Percentiles rank a stretch among this genome's conserved stretches.
These are phyloP conservation scores for Fusarium mundagurra DNA, from an alignment of 2,329 filamentous ascomycete genomes.

Conservation along the genomic window DNA sequence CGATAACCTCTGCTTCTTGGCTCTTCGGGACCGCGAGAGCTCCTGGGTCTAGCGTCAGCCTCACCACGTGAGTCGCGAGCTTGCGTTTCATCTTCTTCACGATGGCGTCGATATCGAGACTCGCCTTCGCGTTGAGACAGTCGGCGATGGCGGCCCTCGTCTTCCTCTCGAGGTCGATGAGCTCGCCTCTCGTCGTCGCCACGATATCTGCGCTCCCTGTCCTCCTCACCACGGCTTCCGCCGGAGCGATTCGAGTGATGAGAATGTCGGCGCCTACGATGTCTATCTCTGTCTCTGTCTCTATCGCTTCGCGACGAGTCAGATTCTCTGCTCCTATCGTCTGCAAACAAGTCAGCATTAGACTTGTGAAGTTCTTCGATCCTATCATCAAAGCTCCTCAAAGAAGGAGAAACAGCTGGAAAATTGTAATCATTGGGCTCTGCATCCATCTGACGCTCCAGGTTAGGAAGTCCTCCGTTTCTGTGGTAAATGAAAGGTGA, in stretches of 20 bases:
- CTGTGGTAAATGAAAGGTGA: constrained; percentile 34
- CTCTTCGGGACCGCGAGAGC: constrained; percentile 28
- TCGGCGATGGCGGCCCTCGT: constrained; percentile 42
- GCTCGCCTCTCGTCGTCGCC: constrained; percentile 40
- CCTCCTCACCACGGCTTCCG: constrained; percentile 47
- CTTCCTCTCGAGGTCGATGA: constrained; percentile 29
- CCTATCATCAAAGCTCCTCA: constrained; percentile 49
- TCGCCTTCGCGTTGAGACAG: constrained; percentile 35
- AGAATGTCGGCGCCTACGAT: constrained; percentile 54
- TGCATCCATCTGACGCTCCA: constrained; percentile 41
- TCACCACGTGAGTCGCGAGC: constrained; percentile 28
- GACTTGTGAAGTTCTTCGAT: constrained; percentile 55
- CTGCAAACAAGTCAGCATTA: constrained; percentile 67
- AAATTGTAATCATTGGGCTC: constrained; percentile 44
- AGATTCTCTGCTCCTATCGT: constrained; percentile 56
- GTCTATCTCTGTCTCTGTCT: constrained; percentile 53
- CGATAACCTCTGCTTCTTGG: constrained; percentile 21
- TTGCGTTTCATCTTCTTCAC: constrained; percentile 30
- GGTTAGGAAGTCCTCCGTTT: constrained; percentile 41
- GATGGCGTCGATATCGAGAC: constrained; percentile 27
- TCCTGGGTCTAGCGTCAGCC: constrained; percentile 21
- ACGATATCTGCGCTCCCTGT: constrained; percentile 39
- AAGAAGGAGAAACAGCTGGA: constrained; percentile 47
- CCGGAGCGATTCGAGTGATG: constrained; percentile 49
- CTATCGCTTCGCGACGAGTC: constrained; percentile 50